These are phyloP conservation scores for Ambrosia trifida DNA, from an alignment of 129 eudicot genomes.

Conservation along the genomic window DNA sequence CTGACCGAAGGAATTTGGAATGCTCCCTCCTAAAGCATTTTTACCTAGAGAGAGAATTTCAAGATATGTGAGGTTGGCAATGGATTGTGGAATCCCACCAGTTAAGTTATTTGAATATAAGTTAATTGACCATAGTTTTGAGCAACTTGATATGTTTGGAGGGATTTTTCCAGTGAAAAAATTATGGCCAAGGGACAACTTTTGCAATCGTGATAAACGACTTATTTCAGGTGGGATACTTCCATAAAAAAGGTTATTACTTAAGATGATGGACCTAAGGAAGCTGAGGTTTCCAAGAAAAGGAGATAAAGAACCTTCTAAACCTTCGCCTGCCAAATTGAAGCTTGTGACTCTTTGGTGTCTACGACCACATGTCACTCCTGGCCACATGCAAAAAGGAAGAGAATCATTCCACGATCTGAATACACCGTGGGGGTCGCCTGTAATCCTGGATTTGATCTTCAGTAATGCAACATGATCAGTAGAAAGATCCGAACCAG, in stretches of 20 bases:
- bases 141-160: slow-evolving; percentile 24
- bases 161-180: slow-evolving; percentile 21
- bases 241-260: slow-evolving; percentile 12
- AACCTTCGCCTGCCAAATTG: too few species aligned
- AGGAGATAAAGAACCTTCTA: too few species aligned
- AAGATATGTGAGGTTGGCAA: slow-evolving; percentile 29
- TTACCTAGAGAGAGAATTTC: not conserved
- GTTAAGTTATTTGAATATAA: not conserved
- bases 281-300: slow-evolving; percentile 26
- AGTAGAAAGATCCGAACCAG: not conserved
- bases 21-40: slow-evolving; percentile 24
- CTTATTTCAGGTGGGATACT: slow-evolving; percentile 24
- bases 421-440: not conserved
- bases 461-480: not conserved
- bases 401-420: slow-evolving; percentile 23
- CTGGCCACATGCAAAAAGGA: too few species aligned
- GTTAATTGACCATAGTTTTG: not conserved
- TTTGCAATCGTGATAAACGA: not conserved
- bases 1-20: slow-evolving; percentile 26
- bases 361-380: too few species aligned
- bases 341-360: too few species aligned
- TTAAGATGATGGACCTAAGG: slow-evolving; percentile 1
- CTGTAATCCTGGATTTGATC: not conserved
- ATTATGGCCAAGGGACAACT: slow-evolving; percentile 3
- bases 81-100: slow-evolving; percentile 21